Base-by-base conservation (phyloP, 352 stramenopile species). In the Globisporangium splendens region DNA sequence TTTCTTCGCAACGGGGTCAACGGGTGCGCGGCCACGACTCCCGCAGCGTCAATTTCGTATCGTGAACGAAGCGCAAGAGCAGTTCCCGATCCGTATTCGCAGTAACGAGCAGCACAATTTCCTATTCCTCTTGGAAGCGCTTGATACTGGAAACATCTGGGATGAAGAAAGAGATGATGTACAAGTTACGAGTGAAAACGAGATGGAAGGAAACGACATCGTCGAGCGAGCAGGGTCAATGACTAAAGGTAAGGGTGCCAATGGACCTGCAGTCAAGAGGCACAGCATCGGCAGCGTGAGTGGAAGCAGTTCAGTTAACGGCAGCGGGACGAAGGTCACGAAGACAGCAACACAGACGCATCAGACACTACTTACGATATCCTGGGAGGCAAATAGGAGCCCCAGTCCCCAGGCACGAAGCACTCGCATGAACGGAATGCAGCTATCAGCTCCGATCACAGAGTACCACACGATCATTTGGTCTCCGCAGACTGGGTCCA, bases 391-490 rank as follows among this genome's bases (percentile, higher is more conserved):
- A 6, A 31, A 24, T 6, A 39, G 49, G 3, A 51, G 46, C 3
- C 39, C 17, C 39, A 44, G 0, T 15, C 10, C 12, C 13, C 39
- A 44, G 39, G 39, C 39, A n/a, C 44, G 18, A 13, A 51, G n/a
- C 24, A 47, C 1, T n/a, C 35, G 21, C 18, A 22, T 42, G 3
- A 15, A 18, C 1, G n/a, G 24, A 8, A 43, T 15, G n/a, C 51
- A 21, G 1, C 18, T 57, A 6, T 44, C 65, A 64, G 53, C 70
- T 67, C 56, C 65, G 20, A 83, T 88, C 52, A 87, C 69, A 20
- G 82, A 91, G 53, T 73, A 77, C 61, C 79, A 86, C 70, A 82
- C 75, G 41, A 74, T 89, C 65, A 72, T 79, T 46, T 91, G 82
- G 82, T 80, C 72, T 38, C 73, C 73, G 54, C 74, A 64, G 10